Evolutionary conservation across 805 yeast species (phyloP).

Genomic region (Yarrowia sp.): DNA sequence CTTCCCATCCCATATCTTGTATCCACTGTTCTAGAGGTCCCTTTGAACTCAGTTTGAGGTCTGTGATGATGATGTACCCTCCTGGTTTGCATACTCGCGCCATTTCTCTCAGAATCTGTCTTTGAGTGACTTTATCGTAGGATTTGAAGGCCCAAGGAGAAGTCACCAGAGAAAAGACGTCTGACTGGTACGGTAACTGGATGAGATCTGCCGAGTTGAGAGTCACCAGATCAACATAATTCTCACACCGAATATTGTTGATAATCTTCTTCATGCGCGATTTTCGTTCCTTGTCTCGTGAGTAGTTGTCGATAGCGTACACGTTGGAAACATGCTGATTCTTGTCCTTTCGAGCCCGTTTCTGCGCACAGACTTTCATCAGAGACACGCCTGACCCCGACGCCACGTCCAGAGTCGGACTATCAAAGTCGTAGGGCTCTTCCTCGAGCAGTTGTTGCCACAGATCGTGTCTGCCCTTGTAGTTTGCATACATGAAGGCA

Average conservation of each 20-base stretch:
- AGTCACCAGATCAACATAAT: slow-evolving; percentile 7
- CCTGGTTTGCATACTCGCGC: slow-evolving; percentile 34
- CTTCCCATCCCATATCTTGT: slow-evolving; percentile 37
- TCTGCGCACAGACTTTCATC: slow-evolving; percentile 27
- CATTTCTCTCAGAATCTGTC: slow-evolving; percentile 34
- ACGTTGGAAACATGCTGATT: background rate
- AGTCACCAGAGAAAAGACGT: slow-evolving; percentile 20
- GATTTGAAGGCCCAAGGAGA: slow-evolving; percentile 25
- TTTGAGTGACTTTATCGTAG: slow-evolving; percentile 22
- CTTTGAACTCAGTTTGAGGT: slow-evolving; percentile 12
- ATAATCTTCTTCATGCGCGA: slow-evolving; percentile 30
- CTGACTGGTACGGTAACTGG: slow-evolving; percentile 9
- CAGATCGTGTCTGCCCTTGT: slow-evolving; percentile 34
- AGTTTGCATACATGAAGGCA: slow-evolving; percentile 36
- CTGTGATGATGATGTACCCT: slow-evolving; percentile 30
- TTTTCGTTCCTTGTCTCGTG: slow-evolving; percentile 22
- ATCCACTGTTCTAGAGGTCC: slow-evolving; percentile 30
- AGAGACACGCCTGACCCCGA: slow-evolving; percentile 33
- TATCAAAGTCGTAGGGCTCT: slow-evolving; percentile 10
- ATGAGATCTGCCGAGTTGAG: slow-evolving; percentile 25
- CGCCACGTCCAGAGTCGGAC: slow-evolving; percentile 29
- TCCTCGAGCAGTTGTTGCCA: slow-evolving; percentile 23
- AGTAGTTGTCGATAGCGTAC: slow-evolving; percentile 27
- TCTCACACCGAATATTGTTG: slow-evolving; percentile 18
- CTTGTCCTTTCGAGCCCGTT: slow-evolving; percentile 19